phyloP scores from a whole-genome alignment of 1,139 yeast species.

The Yamadazyma diddensiae region DNA sequence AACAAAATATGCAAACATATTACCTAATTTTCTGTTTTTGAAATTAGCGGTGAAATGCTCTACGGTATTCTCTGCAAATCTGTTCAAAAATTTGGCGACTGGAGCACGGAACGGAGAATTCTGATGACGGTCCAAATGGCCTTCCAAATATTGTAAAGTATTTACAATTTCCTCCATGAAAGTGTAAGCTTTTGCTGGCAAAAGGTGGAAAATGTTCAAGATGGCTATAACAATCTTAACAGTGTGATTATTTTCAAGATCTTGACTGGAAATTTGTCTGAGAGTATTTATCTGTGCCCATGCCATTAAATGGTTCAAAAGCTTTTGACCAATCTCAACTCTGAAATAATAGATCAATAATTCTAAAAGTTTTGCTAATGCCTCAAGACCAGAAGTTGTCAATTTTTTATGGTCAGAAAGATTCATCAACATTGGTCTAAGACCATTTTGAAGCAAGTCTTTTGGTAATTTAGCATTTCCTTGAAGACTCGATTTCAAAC shows the following conservation, averaged over 20 bases:
- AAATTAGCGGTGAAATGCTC: conserved; percentile 69
- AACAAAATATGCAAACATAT: conserved; percentile 61
- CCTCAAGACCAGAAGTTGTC: conserved; percentile 87
- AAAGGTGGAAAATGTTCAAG: conserved; percentile 82
- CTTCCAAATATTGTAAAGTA: conserved; percentile 76
- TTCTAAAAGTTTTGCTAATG: conserved; percentile 82
- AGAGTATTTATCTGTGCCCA: conserved; percentile 90
- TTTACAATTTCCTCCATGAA: conserved; percentile 85
- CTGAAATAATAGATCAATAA: conserved; percentile 88
- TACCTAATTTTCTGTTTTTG: conserved; percentile 67
- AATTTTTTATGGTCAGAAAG: conserved; percentile 88
- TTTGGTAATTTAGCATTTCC: conserved; percentile 90
- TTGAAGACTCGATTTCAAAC: conserved; percentile 77
- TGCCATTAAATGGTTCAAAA: conserved; percentile 90
- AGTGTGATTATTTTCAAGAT: conserved; percentile 74
- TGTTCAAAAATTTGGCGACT: conserved; percentile 78
- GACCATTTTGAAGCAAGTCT: conserved; percentile 87
- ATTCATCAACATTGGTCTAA: conserved; percentile 93
- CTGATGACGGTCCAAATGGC: conserved; percentile 79
- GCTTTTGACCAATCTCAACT: conserved; percentile 92
- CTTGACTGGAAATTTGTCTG: conserved; percentile 68
- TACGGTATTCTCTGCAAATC: conserved; percentile 76
- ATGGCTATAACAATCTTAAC: conserved; percentile 88
- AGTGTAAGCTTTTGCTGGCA: conserved; percentile 90
- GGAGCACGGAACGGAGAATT: conserved; percentile 92